phyloP scores from a whole-genome alignment of 176 grass and related monocot species.

The Zea luxurians region DNA sequence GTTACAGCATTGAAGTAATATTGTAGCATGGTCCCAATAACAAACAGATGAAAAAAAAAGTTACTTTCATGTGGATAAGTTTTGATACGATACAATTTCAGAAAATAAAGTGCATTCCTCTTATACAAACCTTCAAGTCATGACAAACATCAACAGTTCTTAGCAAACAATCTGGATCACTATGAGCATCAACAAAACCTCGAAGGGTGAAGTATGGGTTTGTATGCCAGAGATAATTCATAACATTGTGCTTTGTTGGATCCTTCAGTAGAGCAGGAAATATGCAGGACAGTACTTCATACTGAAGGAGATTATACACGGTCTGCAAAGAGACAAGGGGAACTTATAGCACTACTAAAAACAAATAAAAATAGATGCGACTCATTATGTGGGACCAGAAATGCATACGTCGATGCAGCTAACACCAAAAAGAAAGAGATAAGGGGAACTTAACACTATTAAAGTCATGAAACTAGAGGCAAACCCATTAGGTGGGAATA shows the following conservation, averaged over 20 bases:
- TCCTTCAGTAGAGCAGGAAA: conserved; percentile 73
- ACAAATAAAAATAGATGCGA: conserved; percentile 25
- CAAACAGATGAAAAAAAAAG: conserved; percentile 8
- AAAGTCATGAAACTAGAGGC: conserved; percentile 32
- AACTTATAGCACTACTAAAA: conserved; percentile 32
- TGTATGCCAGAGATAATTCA: conserved; percentile 65
- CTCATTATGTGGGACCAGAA: conserved; percentile 13
- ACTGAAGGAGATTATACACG: conserved; percentile 76
- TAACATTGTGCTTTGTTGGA: conserved; percentile 45
- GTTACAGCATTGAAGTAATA: background rate
- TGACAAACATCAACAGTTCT: conserved; percentile 66
- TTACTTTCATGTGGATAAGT: background rate
- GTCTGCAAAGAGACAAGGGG: conserved; percentile 54
- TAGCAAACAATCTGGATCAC: conserved; percentile 57
- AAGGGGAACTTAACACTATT: conserved; percentile 17
- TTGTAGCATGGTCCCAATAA: background rate
- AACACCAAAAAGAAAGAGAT: conserved; percentile 63
- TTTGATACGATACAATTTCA: background rate
- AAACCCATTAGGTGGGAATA: conserved; percentile 16
- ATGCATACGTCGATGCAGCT: conserved; percentile 52
- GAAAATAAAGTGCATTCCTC: conserved; percentile 3
- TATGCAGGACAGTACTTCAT: conserved; percentile 59
- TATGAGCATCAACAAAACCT: conserved; percentile 66
- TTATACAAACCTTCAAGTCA: conserved; percentile 67
- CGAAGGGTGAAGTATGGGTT: conserved; percentile 62